Evolutionary conservation across 2,329 filamentous ascomycete species (phyloP), one percentile per base, ranked within the genome.

Genomic region (Arthroderma uncinatum): DNA sequence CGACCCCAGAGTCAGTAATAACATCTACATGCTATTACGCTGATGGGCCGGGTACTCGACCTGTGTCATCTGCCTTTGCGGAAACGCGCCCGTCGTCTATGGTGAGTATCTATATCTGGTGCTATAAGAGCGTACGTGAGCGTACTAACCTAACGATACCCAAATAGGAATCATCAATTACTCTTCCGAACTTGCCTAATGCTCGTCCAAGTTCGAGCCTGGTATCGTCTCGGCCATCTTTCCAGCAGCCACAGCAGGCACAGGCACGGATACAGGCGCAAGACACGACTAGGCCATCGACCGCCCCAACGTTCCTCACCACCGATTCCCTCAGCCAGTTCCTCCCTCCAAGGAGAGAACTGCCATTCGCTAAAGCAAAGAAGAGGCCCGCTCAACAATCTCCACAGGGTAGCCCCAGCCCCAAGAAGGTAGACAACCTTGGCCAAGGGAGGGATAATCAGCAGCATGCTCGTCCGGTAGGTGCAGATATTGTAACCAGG

Each of bases 281-380:
- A 30, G 12, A 23, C 25, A 30, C 23, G n/a, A 25, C 28, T 2
- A 64, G 64, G 50, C 67, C 65, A 8, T 62, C 64, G 5, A 68
- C 68, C 5, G 61, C 65, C 5, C 64, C 67, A 19, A 61, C 59
- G 2, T 66, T 62, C 19, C 65, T 66, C 42, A 66, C 69, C 14
- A 52, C 62, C 5, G 60, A 68, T 23, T 59, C 63, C n/a, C 62
- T 73, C 3, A 66, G 67, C 33, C 61, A 70, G 48, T 63, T 68
- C 54, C 64, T 76, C n/a, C 74, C 74, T 14, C 74, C 74, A 19
- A 74, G 68, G 59, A 61, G 74, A 59, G 65, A 70, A 14, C 66
- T 76, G 0, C 74, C 74, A 2, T 76, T 76, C 57, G 55, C 64
- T 25, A 71, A 66, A 56, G 64, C 64, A 19, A 61, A 56, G 14